Base-by-base conservation (phyloP, 2,329 filamentous ascomycete genomes). In the Malbranchea zuffiana region DNA sequence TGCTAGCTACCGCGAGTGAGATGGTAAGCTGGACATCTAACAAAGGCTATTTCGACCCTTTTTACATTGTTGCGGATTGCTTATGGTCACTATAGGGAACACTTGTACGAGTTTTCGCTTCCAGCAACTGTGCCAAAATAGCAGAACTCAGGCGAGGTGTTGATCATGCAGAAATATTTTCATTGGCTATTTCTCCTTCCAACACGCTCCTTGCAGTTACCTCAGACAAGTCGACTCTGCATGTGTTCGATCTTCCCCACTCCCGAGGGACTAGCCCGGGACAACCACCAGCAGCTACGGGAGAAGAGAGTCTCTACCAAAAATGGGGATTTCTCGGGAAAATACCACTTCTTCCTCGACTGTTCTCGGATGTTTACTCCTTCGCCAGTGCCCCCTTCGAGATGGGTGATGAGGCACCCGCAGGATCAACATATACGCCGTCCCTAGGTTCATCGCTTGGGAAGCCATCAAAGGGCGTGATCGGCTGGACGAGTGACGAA, bases 191-290 rank as follows among this genome's bases (percentile, higher is more conserved):
- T 57, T 92, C 83, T 13, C 87, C 87, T 0, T 78, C 78, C 1
- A 82, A 81, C 35, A 74, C 71, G 28, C 72, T 86, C 53, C 71
- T 96, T 7, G 90, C 90, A 17, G 88, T 86, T 44, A 96, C 88
- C 1, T 95, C 87, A 1, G 90, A 98, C 67, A 98, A 96, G 62
- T 87, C 84, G 4, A 98, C 87, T 0, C 69, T 98, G 7, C 90
- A 98, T 60, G 73, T 98, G 24, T 98, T 95, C 54, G 86, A 96
- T 52, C 70, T 95, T 1, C 80, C 80, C 33, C 56, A 60, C 35
- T 60, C 61, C 23, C 51, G 46, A 20, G 56, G 54, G 21, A 46
- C 48, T 3, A 53, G 53, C 40, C 54, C 55, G 42, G 58, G 58
- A 37, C 26, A 39, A 25, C 24, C 38, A 24, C 26, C 37, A 3